Conservation (phyloP, 495 filamentous ascomycete species). For the Penicillium fimorum region DNA sequence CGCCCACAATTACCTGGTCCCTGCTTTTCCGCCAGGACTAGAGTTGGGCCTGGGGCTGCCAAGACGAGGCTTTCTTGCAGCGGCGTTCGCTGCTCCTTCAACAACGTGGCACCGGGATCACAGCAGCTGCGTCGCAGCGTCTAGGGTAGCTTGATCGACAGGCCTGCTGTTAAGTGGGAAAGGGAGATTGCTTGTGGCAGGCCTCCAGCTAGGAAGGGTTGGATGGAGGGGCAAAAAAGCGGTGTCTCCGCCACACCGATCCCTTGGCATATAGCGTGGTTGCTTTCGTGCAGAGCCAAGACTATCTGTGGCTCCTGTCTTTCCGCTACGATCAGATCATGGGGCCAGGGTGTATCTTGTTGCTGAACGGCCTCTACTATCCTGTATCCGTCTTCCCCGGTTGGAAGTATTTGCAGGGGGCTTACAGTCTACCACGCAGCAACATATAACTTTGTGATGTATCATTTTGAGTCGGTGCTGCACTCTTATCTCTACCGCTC, state of each 20-base stretch:
- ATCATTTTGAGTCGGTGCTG: slow-evolving; percentile 6
- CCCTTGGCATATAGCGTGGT: slow-evolving; percentile 22
- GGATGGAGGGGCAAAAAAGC: slow-evolving; percentile 25
- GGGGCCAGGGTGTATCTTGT: slow-evolving; percentile 6
- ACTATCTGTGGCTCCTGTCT: slow-evolving; percentile 18
- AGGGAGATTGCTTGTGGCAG: slow-evolving; percentile 10
- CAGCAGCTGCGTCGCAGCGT: slow-evolving; percentile 18
- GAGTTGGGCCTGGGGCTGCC: slow-evolving; percentile 20
- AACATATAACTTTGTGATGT: slow-evolving; percentile 3
- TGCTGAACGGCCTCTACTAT: not conserved
- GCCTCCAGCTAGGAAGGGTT: not conserved
- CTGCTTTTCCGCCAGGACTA: slow-evolving; percentile 13
- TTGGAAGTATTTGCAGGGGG: not conserved
- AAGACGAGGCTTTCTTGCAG: slow-evolving; percentile 10
- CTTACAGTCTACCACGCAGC: not conserved
- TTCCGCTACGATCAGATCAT: slow-evolving; percentile 9
- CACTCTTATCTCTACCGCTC: slow-evolving; percentile 19
- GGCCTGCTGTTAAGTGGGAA: slow-evolving; percentile 7
- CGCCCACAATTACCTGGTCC: slow-evolving; percentile 7
- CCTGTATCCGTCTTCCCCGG: not conserved
- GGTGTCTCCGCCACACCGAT: slow-evolving; percentile 27
- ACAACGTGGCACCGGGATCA: slow-evolving; percentile 24
- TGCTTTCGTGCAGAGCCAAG: slow-evolving; percentile 22
- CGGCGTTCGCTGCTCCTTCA: slow-evolving; percentile 6
- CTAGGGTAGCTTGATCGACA: slow-evolving; percentile 15